phyloP scores from a whole-genome alignment of 1,284 basidiomycete genomes.

The Fomitopsis betulina region DNA sequence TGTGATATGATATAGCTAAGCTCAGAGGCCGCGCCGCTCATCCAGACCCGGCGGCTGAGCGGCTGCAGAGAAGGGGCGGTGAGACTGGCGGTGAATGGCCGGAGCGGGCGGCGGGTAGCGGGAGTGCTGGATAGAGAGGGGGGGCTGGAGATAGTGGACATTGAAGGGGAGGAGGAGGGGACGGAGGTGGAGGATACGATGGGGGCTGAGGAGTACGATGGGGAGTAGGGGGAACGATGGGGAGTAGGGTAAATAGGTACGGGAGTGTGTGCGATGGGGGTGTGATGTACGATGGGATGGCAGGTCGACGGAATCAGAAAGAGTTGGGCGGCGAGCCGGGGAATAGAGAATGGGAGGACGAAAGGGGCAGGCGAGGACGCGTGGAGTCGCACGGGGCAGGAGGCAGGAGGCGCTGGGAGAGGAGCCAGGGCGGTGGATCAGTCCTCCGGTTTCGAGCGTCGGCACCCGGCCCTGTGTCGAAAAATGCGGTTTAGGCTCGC shows the following conservation, averaged over 20 bases:
- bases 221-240: slow-evolving; percentile 4
- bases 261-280: slow-evolving; percentile 4
- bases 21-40: slow-evolving; percentile 47
- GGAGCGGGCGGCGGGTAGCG: slow-evolving; percentile 65
- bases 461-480: slow-evolving; percentile 20
- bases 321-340: not conserved
- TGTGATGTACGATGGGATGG: slow-evolving; percentile 3
- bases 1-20: slow-evolving; percentile 35
- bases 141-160: slow-evolving; percentile 67
- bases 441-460: slow-evolving; percentile 13
- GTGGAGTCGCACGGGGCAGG: slow-evolving; percentile 19
- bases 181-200: slow-evolving; percentile 24
- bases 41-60: slow-evolving; percentile 50
- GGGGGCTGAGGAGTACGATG: slow-evolving; percentile 6
- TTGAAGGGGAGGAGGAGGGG: slow-evolving; percentile 63
- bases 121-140: slow-evolving; percentile 64
- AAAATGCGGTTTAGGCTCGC: slow-evolving; percentile 19
- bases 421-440: slow-evolving; percentile 15
- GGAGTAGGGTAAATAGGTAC: too few species aligned
- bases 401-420: not conserved
- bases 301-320: not conserved
- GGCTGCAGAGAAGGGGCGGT: slow-evolving; percentile 47
- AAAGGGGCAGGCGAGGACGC: slow-evolving; percentile 11
- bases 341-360: slow-evolving; percentile 5
- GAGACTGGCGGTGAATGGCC: slow-evolving; percentile 68